Evolutionary conservation across 2,329 filamentous ascomycete species (phyloP), one percentile per base, ranked within the genome.

Genomic region (Fusarium incarnatum): DNA sequence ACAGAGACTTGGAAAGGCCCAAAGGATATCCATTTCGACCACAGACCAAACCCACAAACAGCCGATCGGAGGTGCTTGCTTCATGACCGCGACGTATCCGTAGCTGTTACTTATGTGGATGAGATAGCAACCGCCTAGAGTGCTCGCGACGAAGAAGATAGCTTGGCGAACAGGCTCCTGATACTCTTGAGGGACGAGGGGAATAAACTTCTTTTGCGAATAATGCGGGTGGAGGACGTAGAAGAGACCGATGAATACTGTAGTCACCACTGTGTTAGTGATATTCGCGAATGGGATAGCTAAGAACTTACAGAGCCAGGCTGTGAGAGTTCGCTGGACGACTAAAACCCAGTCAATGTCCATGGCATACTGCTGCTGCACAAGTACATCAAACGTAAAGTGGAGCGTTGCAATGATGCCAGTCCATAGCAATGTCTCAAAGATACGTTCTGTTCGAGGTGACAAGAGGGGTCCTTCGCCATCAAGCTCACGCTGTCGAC

Each of bases 11-110:
- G 80, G 71, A 3, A 91, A 81, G 1, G 92, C 92, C 75, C 87
- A 89, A 1, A 84, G 76, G 42, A 97, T 82, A 58, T 93, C 87
- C 81, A 98, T 86, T 82, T 99, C 96, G 48, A 98, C 86, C 23
- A 98, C 91, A 32, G 92, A 89, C 94, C 95, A 98, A 7, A 98
- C 87, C 94, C 95, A 98, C 20, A 98, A 79, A 42, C 93, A 95
- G 1, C 94, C 96, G 16, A 98, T 79, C 8, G 94, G 90, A n/a
- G 96, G 96, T 1, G 94, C 92, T 68, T 89, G 90, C 83, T 97
- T 97, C 93, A 98, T 94, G 22, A 97, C 90, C 9, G 92, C 92
- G 73, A 97, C 89, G 76, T 98, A 98, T 7, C 91, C 89, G 70
- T 90, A 88, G 30, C 84, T 86, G 76, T 98, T 98, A 27, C 92